Conservation (phyloP, 139 green algal species). For the Chlorella sorokiniana region DNA sequence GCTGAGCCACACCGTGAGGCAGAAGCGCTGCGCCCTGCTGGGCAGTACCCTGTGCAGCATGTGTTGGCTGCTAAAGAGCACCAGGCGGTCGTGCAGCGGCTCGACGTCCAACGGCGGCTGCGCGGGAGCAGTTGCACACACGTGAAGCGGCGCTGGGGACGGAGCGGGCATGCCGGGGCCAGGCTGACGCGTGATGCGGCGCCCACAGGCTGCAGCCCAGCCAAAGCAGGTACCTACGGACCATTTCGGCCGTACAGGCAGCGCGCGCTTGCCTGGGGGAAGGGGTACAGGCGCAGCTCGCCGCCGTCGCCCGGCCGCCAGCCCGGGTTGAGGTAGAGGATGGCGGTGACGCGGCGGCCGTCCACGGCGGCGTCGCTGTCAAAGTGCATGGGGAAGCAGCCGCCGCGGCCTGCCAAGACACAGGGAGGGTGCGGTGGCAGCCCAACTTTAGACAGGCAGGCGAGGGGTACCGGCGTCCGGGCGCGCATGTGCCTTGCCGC, state of each 20-base stretch:
- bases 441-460: background rate
- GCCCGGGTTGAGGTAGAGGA: slow-evolving; percentile 70
- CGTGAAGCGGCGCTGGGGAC: too few relatives aligned
- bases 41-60: slow-evolving; percentile 74
- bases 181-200: too few relatives aligned
- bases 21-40: slow-evolving; percentile 52
- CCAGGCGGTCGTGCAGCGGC: slow-evolving; percentile 65
- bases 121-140: background rate
- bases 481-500: too few relatives aligned
- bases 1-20: slow-evolving; percentile 81
- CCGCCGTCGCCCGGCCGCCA: slow-evolving; percentile 67
- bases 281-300: slow-evolving; percentile 76
- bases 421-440: background rate
- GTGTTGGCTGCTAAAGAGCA: slow-evolving; percentile 71
- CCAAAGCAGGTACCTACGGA: too few relatives aligned
- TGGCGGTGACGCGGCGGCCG: slow-evolving; percentile 65
- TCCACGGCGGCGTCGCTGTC: slow-evolving; percentile 75
- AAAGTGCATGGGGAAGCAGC: slow-evolving; percentile 83
- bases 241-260: background rate
- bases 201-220: too few relatives aligned
- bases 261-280: slow-evolving; percentile 32
- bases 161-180: background rate
- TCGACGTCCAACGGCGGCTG: slow-evolving; percentile 56
- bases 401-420: slow-evolving; percentile 53
- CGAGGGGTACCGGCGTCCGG: too few relatives aligned